Base-by-base conservation (phyloP, 1,284 basidiomycete species). In the Tetrapyrgos nigripes region DNA sequence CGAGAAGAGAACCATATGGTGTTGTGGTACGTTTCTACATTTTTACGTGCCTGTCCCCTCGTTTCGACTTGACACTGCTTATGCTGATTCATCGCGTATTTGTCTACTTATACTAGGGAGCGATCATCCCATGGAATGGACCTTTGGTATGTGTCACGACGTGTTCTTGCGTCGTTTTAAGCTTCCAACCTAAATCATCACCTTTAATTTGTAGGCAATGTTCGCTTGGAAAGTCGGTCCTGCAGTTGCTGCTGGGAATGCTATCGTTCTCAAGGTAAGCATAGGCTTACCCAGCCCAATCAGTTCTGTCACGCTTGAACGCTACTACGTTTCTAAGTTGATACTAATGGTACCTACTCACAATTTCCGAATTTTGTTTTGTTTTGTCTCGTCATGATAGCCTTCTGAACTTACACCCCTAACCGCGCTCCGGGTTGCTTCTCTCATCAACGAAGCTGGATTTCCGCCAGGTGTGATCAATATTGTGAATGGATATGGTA, bases 161-260 rank as follows among this genome's bases (percentile, higher is more conserved):
- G n/a, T n/a, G n/a, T n/a, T n/a, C n/a, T n/a, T n/a, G n/a, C n/a
- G n/a, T n/a, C n/a, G n/a, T n/a, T n/a, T n/a, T 49, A 23, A 33
- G 17, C 23, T 27, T 43, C 29, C 23, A 33, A n/a, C 23, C 11
- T 45, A 13, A 9, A 27, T 31, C 27, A 10, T 26, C 40, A 3
- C 17, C 17, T 47, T 10, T 17, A 24, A 24, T 11, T n/a, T 23
- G 4, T 28, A 37, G 47, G 23, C 56, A 62, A 89, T 92, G 88
- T 68, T 89, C 64, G 67, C 84, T 4, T 92, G 89, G 91, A 95
- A 94, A 78, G 70, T 94, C 59, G 93, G 81, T 3, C 92, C 93
- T 11, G 92, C 46, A 23, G 14, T 55, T 59, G 93, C 93, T 2
- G 86, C 87, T 3, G 94, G 94, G 60, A 93, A 92, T 80, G 79